A percentile compares a stretch with the other conserved stretches of the same genome.
These are phyloP conservation scores for Diplotaxis tenuifolia DNA, from an alignment of 345 rosid genomes.

Conservation along the genomic window DNA sequence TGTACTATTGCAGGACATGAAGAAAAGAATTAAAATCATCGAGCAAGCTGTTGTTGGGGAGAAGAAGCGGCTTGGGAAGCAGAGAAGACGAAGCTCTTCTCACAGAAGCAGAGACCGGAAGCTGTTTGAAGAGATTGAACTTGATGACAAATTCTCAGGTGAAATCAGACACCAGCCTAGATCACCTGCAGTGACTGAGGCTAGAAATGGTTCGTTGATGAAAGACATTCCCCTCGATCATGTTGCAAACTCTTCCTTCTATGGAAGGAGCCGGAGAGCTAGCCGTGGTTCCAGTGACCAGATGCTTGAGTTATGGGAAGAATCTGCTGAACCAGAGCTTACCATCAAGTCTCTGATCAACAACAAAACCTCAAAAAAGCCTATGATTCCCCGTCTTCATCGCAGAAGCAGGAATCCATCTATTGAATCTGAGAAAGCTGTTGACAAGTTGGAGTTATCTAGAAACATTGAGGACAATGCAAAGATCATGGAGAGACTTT, in stretches of 20 bases:
- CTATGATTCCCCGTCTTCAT: slow-evolving; percentile 24
- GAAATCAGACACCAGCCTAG: slow-evolving; percentile 39
- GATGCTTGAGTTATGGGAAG: slow-evolving; percentile 67
- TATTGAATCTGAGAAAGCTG: slow-evolving; percentile 62
- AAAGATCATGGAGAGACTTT: slow-evolving; percentile 68
- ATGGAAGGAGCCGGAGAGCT: slow-evolving; percentile 52
- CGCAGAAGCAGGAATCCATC: slow-evolving; percentile 39
- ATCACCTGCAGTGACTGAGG: slow-evolving; percentile 41
- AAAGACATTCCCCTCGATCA: slow-evolving; percentile 94
- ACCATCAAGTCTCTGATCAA: slow-evolving; percentile 32
- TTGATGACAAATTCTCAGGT: slow-evolving; percentile 38
- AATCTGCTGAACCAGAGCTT: slow-evolving; percentile 46
- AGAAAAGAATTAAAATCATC: slow-evolving; percentile 58
- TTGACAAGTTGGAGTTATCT: slow-evolving; percentile 71
- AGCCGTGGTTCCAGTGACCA: slow-evolving; percentile 45
- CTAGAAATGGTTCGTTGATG: slow-evolving; percentile 47
- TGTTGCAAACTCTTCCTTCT: slow-evolving; percentile 54
- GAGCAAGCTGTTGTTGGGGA: slow-evolving; percentile 60
- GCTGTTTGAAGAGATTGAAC: slow-evolving; percentile 33
- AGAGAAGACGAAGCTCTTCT: slow-evolving; percentile 33
- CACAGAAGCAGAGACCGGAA: slow-evolving; percentile 34
- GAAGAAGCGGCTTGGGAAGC: slow-evolving; percentile 42
- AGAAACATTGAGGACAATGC: slow-evolving; percentile 44
- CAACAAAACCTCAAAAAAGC: slow-evolving; percentile 23
- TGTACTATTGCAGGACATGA: slow-evolving; percentile 61